These are phyloP conservation scores for Tricholoma sp. DNA, from an alignment of 768 basidiomycete genomes.

Conservation along the genomic window DNA sequence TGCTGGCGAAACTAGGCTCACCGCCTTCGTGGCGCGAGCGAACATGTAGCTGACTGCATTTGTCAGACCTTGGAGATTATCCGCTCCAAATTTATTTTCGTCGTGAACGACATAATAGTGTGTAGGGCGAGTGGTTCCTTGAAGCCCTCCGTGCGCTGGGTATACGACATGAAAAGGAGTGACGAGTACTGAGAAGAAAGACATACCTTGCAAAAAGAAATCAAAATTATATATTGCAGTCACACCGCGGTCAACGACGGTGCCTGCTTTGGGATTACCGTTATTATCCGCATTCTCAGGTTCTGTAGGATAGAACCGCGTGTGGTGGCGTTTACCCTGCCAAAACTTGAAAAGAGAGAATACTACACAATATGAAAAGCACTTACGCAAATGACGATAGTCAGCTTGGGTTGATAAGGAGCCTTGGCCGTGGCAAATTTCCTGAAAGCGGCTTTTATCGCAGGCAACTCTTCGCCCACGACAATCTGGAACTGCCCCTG, in stretches of 20 bases:
- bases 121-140: slow-evolving; percentile 70
- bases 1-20: slow-evolving; percentile 76
- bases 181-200: not conserved
- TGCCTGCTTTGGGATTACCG: slow-evolving; percentile 74
- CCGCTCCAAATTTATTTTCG: slow-evolving; percentile 64
- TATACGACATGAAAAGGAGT: not conserved
- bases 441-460: slow-evolving; percentile 54
- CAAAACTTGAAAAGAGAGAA: not conserved
- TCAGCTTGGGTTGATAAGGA: slow-evolving; percentile 51
- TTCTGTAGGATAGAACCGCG: slow-evolving; percentile 62
- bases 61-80: slow-evolving; percentile 66
- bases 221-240: slow-evolving; percentile 63
- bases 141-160: slow-evolving; percentile 66
- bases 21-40: slow-evolving; percentile 82
- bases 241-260: slow-evolving; percentile 78
- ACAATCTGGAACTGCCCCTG: slow-evolving; percentile 74
- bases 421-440: slow-evolving; percentile 36
- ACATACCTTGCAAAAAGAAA: slow-evolving; percentile 61
- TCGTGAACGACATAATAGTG: slow-evolving; percentile 84
- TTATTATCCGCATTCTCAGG: slow-evolving; percentile 48
- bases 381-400: slow-evolving; percentile 74
- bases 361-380: slow-evolving; percentile 3
- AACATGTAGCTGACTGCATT: slow-evolving; percentile 75
- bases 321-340: slow-evolving; percentile 47
- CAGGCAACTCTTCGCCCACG: slow-evolving; percentile 58